phyloP scores from a whole-genome alignment of 768 basidiomycete species.

The Leucogyrophana mollusca region DNA sequence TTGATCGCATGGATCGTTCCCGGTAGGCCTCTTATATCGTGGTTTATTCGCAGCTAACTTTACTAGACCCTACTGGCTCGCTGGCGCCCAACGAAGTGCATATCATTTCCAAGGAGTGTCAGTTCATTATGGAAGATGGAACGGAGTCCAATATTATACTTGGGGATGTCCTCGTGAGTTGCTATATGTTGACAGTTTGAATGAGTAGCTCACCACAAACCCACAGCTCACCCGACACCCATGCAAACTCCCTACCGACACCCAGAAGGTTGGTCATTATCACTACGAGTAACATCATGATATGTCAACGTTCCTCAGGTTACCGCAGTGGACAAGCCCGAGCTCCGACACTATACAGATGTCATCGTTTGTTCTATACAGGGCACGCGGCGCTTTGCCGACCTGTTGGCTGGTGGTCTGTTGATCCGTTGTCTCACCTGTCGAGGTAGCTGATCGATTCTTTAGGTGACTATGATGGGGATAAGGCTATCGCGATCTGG shows the following conservation, averaged over 20 bases:
- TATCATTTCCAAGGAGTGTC: constrained; percentile 46
- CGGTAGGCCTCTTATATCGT: constrained; percentile 28
- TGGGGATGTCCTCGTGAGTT: constrained; percentile 56
- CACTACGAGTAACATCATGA: neutral
- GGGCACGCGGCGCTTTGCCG: constrained; percentile 50
- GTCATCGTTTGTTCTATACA: constrained; percentile 59
- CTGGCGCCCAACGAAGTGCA: constrained; percentile 56
- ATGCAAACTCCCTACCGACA: constrained; percentile 70
- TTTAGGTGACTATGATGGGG: constrained; percentile 72
- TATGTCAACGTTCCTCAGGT: constrained; percentile 36
- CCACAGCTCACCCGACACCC: constrained; percentile 59
- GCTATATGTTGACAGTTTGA: neutral
- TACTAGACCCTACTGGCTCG: constrained; percentile 50
- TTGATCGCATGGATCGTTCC: constrained; percentile 63
- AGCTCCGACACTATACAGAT: constrained; percentile 49
- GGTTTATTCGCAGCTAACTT: neutral
- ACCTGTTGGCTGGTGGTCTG: constrained; percentile 63
- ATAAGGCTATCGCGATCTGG: constrained; percentile 58
- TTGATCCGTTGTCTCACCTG: neutral
- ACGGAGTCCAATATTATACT: constrained; percentile 46
- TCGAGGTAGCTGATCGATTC: neutral
- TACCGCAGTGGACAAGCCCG: constrained; percentile 50
- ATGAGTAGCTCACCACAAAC: neutral
- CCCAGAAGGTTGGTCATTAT: constrained; percentile 51
- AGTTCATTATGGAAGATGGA: constrained; percentile 42